Base-by-base conservation (phyloP, 1,284 basidiomycete species). In the Ganoderma resinaceum region DNA sequence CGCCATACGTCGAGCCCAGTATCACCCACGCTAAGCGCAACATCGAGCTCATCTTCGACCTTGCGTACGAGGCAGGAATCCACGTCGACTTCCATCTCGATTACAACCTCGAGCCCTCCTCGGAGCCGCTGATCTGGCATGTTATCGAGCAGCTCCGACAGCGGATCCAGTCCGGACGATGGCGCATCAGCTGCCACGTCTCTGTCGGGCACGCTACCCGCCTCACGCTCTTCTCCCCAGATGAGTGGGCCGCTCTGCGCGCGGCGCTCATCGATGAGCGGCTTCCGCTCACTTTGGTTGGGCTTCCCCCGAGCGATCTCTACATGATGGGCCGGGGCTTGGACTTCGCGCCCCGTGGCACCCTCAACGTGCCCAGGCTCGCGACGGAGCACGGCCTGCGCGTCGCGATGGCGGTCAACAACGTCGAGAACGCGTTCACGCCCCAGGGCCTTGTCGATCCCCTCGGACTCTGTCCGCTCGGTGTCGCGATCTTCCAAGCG, bases 41-140 rank as follows among this genome's bases (percentile, higher is more conserved):
- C 74, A 86, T 90, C 42, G 75, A 76, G n/a, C 81, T 85, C 70
- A 76, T 90, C 60, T 80, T 91, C 73, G 79, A 84, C 52, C 79
- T 87, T 58, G 86, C 87, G 3, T 74, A 77, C 62, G 75, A 76
- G 38, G 73, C 79, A 63, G 69, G 73, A 29, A 77, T 86, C 16
- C 84, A 87, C 73, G 82, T 83, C 62, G 89, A 91, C 76, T 90
- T 91, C 75, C 89, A 91, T 76, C 83, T 91, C 37, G 89, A 91
- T 78, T 91, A 88, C 78, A 90, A 87, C 78, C 80, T 91, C 66
- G 83, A 89, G 74, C 77, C 81, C 11, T 74, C 77, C 26, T 77
- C 81, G 53, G 82, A 85, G 68, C 87, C 88, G 23, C 83, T 90
- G 66, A 84, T 89, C 23, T 86, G 85, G 80, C 82, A 85, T 74